Percentiles rank a stretch among this genome's conserved stretches.
phyloP scores from a whole-genome alignment of 306 rosid genomes.

The Cucurbita moschata region DNA sequence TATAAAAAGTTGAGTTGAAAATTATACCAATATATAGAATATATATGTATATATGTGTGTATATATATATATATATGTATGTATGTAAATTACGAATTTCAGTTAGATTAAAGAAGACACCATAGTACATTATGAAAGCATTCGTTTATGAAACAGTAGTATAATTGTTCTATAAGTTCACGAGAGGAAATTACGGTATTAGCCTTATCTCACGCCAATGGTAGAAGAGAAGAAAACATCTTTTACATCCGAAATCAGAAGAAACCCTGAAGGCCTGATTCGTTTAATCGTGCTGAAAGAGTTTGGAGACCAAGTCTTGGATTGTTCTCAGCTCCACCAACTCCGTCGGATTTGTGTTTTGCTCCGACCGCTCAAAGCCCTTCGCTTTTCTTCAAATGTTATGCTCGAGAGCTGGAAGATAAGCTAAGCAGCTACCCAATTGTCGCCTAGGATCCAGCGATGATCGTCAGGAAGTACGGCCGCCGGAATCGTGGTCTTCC shows the following conservation, averaged over 20 bases:
- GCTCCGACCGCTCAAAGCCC: slow-evolving; percentile 19
- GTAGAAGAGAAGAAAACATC: neutral
- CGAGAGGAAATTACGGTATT: neutral
- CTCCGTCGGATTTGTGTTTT: neutral
- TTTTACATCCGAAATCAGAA: neutral
- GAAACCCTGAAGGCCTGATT: neutral
- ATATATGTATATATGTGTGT: too few relatives aligned
- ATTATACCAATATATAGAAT: too few relatives aligned
- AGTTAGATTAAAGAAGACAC: too few relatives aligned
- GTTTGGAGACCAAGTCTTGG: neutral
- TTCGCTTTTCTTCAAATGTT: slow-evolving; percentile 1
- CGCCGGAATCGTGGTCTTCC: slow-evolving; percentile 61
- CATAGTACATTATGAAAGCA: too few relatives aligned
- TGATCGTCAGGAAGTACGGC: slow-evolving; percentile 90
- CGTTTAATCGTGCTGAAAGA: neutral
- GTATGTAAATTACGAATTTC: too few relatives aligned
- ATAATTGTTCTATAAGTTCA: too few relatives aligned
- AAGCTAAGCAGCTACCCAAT: neutral
- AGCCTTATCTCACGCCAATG: neutral
- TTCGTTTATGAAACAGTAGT: too few relatives aligned
- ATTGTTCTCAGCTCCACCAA: neutral
- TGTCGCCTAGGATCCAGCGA: slow-evolving; percentile 14
- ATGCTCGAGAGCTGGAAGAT: neutral
- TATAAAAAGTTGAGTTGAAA: neutral
- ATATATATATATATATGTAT: too few relatives aligned